phyloP scores from a whole-genome alignment of 2,329 filamentous ascomycete genomes.

The Ampelomyces quisqualis region DNA sequence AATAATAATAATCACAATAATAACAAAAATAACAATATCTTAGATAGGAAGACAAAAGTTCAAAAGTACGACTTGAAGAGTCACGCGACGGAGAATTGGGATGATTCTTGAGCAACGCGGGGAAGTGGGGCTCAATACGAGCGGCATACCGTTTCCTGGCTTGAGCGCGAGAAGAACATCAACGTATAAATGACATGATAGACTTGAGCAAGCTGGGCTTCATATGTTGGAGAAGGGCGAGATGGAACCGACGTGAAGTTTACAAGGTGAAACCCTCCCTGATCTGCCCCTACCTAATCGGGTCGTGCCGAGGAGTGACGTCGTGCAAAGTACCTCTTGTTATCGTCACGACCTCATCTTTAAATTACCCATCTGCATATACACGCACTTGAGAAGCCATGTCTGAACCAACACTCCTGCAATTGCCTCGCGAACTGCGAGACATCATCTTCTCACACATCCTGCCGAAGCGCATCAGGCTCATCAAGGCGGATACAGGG shows the following conservation, averaged over 20 bases:
- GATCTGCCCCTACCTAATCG: neutral
- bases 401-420: neutral
- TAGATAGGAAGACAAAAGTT: too few species aligned
- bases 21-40: neutral
- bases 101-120: neutral
- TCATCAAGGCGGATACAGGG: neutral
- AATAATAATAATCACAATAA: too few species aligned
- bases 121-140: neutral
- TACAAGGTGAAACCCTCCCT: too few species aligned
- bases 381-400: neutral
- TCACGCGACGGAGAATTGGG: neutral
- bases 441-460: slow-evolving; percentile 1
- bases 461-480: neutral
- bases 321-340: neutral
- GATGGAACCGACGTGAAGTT: neutral
- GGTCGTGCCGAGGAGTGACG: neutral
- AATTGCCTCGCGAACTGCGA: slow-evolving; percentile 1
- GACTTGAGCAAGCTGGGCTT: too few species aligned
- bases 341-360: neutral
- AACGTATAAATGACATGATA: too few species aligned
- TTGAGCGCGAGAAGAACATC: neutral
- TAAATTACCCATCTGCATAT: neutral
- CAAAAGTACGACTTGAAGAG: too few species aligned
- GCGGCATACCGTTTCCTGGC: too few species aligned
- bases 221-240: neutral